These are phyloP conservation scores for Iodosphaeria phyllophila DNA, from an alignment of 2,329 filamentous ascomycete genomes.

Conservation along the genomic window DNA sequence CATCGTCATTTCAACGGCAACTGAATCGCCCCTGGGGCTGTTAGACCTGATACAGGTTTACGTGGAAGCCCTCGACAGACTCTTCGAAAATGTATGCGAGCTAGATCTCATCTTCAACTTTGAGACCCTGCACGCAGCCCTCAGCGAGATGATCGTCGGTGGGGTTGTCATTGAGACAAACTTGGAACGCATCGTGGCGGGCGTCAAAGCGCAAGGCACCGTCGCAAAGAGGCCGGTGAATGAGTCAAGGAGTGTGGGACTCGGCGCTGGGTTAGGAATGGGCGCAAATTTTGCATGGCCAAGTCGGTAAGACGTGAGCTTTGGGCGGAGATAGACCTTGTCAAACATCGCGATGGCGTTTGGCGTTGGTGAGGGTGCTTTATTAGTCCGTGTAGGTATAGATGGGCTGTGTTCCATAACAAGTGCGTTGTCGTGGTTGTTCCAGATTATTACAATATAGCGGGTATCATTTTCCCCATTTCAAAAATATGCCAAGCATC, in stretches of 20 bases:
- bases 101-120: constrained; percentile 98
- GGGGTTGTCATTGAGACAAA: constrained; percentile 90
- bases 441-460: too few species aligned
- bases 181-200: constrained; percentile 71
- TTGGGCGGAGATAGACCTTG: background rate
- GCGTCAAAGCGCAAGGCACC: constrained; percentile 58
- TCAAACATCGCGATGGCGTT: constrained; percentile 2
- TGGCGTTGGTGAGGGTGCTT: too few species aligned
- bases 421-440: too few species aligned
- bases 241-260: constrained; percentile 31
- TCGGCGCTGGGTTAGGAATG: constrained; percentile 33
- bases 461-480: too few species aligned
- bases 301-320: constrained; percentile 11
- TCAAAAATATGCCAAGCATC: too few species aligned
- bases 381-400: too few species aligned
- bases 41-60: constrained; percentile 98
- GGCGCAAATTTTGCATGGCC: constrained; percentile 39
- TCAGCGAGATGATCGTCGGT: constrained; percentile 89
- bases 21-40: constrained; percentile 84
- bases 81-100: constrained; percentile 98
- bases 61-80: constrained; percentile 80
- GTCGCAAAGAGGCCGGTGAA: constrained; percentile 68
- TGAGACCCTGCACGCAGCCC: constrained; percentile 79
- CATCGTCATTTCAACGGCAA: constrained; percentile 92
- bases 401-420: too few species aligned